These are phyloP conservation scores for Blumeriella jaapii DNA, from an alignment of 2,329 filamentous ascomycete genomes.

Conservation along the genomic window DNA sequence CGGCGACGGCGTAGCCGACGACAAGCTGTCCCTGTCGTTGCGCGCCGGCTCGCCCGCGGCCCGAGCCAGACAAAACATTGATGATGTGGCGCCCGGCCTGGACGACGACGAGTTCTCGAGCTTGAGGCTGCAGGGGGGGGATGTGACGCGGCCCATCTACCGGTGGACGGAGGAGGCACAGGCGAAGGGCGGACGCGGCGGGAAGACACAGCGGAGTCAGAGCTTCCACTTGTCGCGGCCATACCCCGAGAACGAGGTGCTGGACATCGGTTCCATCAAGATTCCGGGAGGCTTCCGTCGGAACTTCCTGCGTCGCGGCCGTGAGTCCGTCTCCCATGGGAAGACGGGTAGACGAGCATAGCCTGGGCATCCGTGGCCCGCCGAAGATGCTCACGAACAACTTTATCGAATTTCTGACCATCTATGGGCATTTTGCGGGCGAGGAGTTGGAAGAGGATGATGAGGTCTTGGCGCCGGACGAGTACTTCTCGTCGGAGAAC, in stretches of 20 bases:
- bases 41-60: slow-evolving; percentile 27
- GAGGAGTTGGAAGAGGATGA: slow-evolving; percentile 96
- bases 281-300: slow-evolving; percentile 87
- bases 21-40: slow-evolving; percentile 28
- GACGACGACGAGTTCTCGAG: slow-evolving; percentile 85
- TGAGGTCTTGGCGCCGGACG: slow-evolving; percentile 73
- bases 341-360: slow-evolving; percentile 27
- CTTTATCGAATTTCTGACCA: slow-evolving; percentile 88
- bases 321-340: slow-evolving; percentile 44
- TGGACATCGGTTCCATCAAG: slow-evolving; percentile 84
- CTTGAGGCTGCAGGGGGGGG: slow-evolving; percentile 81
- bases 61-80: slow-evolving; percentile 24
- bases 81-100: slow-evolving; percentile 27
- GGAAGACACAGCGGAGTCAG: slow-evolving; percentile 65
- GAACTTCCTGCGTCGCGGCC: slow-evolving; percentile 73
- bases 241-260: slow-evolving; percentile 64
- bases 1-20: slow-evolving; percentile 15
- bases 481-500: slow-evolving; percentile 72
- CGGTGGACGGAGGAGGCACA: slow-evolving; percentile 89
- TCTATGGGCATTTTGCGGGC: slow-evolving; percentile 96
- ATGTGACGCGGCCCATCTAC: slow-evolving; percentile 91
- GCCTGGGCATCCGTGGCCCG: slow-evolving; percentile 30
- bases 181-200: slow-evolving; percentile 42
- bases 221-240: slow-evolving; percentile 74
- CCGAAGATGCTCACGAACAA: slow-evolving; percentile 73